These are phyloP conservation scores for Phytophthora ohioensis DNA, from an alignment of 352 stramenopile species.

Conservation along the genomic window DNA sequence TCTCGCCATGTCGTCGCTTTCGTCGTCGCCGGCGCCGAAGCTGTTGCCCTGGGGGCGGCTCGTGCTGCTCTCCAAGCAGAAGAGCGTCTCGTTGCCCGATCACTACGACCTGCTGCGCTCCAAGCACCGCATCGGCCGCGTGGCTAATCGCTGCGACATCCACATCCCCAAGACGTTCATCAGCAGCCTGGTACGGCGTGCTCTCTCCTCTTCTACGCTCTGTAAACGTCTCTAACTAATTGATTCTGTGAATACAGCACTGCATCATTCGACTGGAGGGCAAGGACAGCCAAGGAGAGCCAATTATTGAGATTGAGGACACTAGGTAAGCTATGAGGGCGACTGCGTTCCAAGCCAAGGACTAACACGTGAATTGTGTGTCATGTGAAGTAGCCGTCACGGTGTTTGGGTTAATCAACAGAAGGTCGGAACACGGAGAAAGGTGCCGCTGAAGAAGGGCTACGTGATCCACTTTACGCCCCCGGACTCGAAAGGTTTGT, in stretches of 20 bases:
- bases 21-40: not conserved
- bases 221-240: slow-evolving; percentile 6
- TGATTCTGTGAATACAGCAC: slow-evolving; percentile 25
- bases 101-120: slow-evolving; percentile 52
- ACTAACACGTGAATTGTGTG: not conserved
- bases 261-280: slow-evolving; percentile 47
- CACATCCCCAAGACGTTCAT: slow-evolving; percentile 58
- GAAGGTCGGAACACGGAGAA: slow-evolving; percentile 43
- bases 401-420: slow-evolving; percentile 63
- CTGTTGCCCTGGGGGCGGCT: slow-evolving; percentile 68
- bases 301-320: slow-evolving; percentile 54
- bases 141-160: slow-evolving; percentile 45
- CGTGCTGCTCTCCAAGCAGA: slow-evolving; percentile 43
- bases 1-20: slow-evolving; percentile 3
- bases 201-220: not conserved
- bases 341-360: no score
- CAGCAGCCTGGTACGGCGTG: slow-evolving; percentile 52
- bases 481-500: slow-evolving; percentile 37
- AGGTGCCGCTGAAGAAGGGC: slow-evolving; percentile 38
- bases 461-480: slow-evolving; percentile 62
- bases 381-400: slow-evolving; percentile 47
- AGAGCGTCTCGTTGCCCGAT: slow-evolving; percentile 41
- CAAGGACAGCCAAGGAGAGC: slow-evolving; percentile 34
- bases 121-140: slow-evolving; percentile 58
- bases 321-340: slow-evolving; percentile 46